A percentile compares a stretch with the other conserved stretches of the same genome.
Evolutionary conservation across 2,329 filamentous ascomycete species (phyloP).

Genomic region (Aspergillus sp.): DNA sequence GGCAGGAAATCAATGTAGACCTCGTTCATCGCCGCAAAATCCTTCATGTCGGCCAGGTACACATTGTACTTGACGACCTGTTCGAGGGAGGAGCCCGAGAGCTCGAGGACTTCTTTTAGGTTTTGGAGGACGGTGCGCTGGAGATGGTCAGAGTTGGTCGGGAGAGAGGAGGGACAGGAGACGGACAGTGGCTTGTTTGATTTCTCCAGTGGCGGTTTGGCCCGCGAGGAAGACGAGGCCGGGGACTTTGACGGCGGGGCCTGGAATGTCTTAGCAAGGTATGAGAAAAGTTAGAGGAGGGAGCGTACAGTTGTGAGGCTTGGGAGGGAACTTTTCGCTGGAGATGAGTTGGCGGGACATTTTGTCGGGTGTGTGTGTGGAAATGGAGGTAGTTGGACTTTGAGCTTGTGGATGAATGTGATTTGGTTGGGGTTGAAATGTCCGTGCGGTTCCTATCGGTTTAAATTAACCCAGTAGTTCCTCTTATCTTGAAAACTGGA

Average conservation of each 20-base stretch:
- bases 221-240: conserved; percentile 54
- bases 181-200: conserved; percentile 52
- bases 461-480: neutral
- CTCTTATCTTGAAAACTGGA: neutral
- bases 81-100: conserved; percentile 60
- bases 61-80: conserved; percentile 69
- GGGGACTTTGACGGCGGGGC: conserved; percentile 50
- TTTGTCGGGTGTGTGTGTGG: conserved; percentile 4
- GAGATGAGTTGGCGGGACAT: conserved; percentile 55
- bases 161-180: neutral
- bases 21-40: conserved; percentile 74
- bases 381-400: too few species aligned
- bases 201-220: conserved; percentile 56
- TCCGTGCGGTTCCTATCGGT: neutral
- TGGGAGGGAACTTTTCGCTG: conserved; percentile 53
- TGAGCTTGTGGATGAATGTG: too few species aligned
- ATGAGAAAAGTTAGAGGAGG: neutral
- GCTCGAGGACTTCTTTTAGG: conserved; percentile 63
- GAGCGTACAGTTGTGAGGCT: conserved; percentile 52
- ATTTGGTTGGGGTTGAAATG: too few species aligned
- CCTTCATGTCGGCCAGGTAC: conserved; percentile 65
- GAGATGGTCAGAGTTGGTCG: neutral
- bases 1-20: conserved; percentile 45
- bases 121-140: conserved; percentile 50
- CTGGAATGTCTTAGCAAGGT: conserved; percentile 27